Conservation (phyloP, 192 early-diverging fungal species). For the Linnemannia elongata region DNA sequence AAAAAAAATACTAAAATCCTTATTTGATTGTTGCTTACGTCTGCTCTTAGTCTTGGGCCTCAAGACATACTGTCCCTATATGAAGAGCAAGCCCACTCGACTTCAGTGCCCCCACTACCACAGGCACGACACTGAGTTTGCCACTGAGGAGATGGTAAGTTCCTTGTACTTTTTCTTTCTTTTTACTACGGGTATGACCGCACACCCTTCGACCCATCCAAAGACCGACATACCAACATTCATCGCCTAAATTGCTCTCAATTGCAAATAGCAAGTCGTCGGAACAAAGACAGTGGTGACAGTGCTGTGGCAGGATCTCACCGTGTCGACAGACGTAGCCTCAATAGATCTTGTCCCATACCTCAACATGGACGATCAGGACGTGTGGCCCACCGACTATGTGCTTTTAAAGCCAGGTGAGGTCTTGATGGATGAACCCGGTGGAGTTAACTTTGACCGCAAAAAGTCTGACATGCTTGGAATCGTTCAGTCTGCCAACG, state of each 20-base stretch:
- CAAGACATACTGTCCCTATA: constrained; percentile 36
- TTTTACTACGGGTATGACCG: background rate
- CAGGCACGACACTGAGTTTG: constrained; percentile 35
- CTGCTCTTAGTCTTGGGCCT: constrained; percentile 21
- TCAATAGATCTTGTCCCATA: constrained; percentile 50
- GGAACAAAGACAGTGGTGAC: constrained; percentile 47
- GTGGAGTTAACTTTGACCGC: constrained; percentile 40
- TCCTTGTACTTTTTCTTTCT: too few species aligned
- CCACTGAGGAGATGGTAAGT: constrained; percentile 47
- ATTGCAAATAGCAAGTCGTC: constrained; percentile 34
- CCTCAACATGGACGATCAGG: constrained; percentile 61
- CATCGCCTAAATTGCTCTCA: background rate
- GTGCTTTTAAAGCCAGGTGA: constrained; percentile 53
- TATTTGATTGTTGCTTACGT: background rate
- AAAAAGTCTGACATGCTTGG: constrained; percentile 57
- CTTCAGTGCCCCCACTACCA: constrained; percentile 32
- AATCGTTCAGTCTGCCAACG: constrained; percentile 56
- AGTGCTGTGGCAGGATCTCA: constrained; percentile 59
- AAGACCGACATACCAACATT: background rate
- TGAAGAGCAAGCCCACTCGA: constrained; percentile 41
- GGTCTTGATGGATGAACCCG: constrained; percentile 39
- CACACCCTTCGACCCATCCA: background rate
- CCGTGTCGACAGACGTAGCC: constrained; percentile 20
- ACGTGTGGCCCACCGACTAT: constrained; percentile 61
- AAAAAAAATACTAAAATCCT: background rate